phyloP scores from a whole-genome alignment of 73 alveolate species.

The Symbiodinium natans region DNA sequence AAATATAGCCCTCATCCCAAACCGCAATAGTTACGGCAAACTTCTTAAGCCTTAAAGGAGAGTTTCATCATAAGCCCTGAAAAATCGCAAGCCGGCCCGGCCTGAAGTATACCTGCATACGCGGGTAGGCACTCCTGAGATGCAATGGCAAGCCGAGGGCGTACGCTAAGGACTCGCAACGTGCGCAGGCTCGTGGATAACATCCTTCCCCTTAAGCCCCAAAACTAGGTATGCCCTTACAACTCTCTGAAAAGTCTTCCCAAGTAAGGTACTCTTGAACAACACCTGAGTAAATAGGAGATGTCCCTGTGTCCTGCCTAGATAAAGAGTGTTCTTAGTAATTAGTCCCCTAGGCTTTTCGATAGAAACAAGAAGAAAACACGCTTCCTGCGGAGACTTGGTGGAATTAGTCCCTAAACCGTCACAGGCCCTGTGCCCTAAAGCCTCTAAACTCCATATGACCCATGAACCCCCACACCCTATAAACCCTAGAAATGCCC shows the following conservation, averaged over 20 bases:
- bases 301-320: too few relatives aligned
- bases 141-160: neutral
- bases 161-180: neutral
- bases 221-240: neutral
- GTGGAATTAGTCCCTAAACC: too few relatives aligned
- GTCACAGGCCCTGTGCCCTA: too few relatives aligned
- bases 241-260: neutral
- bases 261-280: neutral
- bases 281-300: neutral
- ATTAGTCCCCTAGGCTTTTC: too few relatives aligned
- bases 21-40: neutral
- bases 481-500: too few relatives aligned
- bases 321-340: too few relatives aligned
- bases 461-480: too few relatives aligned
- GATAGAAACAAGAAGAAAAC: too few relatives aligned
- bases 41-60: neutral
- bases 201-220: neutral
- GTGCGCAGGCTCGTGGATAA: neutral
- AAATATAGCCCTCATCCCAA: neutral
- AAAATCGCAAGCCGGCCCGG: neutral
- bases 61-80: neutral
- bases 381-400: too few relatives aligned
- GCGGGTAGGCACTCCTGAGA: neutral
- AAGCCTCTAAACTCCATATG: too few relatives aligned
- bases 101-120: neutral